Evolutionary conservation across 352 stramenopile species (phyloP).

Genomic region (Phytophthora pinifolia): DNA sequence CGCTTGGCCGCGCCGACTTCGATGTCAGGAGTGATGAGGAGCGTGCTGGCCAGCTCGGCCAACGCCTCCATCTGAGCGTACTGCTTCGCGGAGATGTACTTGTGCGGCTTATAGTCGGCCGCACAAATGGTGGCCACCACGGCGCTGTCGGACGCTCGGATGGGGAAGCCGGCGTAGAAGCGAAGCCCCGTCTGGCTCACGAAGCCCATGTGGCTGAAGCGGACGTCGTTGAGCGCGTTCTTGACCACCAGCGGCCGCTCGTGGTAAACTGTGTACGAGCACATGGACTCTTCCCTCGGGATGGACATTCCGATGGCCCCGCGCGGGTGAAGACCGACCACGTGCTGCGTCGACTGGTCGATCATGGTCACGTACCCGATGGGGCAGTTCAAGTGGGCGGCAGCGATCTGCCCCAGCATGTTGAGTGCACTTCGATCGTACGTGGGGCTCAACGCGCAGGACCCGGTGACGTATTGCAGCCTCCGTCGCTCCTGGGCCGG

Average conservation of each 20-base stretch:
- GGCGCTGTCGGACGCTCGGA: slow-evolving; percentile 46
- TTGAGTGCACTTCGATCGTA: slow-evolving; percentile 61
- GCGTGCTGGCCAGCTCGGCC: slow-evolving; percentile 43
- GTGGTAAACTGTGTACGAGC: slow-evolving; percentile 60
- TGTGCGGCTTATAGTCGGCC: slow-evolving; percentile 49
- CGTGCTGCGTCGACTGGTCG: slow-evolving; percentile 51
- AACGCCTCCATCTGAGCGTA: slow-evolving; percentile 75
- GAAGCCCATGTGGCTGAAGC: slow-evolving; percentile 61
- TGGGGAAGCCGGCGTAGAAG: slow-evolving; percentile 73
- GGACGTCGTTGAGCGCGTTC: slow-evolving; percentile 63
- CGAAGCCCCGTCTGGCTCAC: slow-evolving; percentile 48
- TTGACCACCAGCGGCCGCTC: slow-evolving; percentile 59
- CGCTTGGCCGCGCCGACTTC: slow-evolving; percentile 21
- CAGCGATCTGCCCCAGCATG: slow-evolving; percentile 49
- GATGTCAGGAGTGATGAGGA: slow-evolving; percentile 33
- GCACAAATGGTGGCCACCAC: slow-evolving; percentile 63
- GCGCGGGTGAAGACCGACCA: slow-evolving; percentile 38
- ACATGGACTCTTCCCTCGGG: slow-evolving; percentile 59
- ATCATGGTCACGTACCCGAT: slow-evolving; percentile 66
- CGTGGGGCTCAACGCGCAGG: slow-evolving; percentile 36
- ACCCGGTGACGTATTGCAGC: slow-evolving; percentile 45
- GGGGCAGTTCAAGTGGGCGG: slow-evolving; percentile 49
- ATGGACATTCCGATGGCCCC: slow-evolving; percentile 32
- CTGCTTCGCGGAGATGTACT: slow-evolving; percentile 69
- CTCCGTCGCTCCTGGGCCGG: slow-evolving; percentile 37